Evolutionary conservation across 2,329 filamentous ascomycete species (phyloP).

Genomic region (Xylaria arbuscula): DNA sequence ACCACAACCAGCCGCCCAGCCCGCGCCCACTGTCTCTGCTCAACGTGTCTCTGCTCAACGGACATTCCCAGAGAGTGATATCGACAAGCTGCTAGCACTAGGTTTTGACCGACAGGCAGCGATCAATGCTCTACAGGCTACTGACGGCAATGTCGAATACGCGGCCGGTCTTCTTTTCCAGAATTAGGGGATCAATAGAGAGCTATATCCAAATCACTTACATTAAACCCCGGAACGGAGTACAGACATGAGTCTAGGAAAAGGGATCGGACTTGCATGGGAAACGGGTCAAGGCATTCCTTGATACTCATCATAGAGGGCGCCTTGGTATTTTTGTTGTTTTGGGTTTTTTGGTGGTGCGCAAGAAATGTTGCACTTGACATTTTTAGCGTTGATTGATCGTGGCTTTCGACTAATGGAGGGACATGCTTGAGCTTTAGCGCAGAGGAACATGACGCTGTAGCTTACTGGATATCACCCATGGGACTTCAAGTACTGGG

Average conservation of each 20-base stretch:
- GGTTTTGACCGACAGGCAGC: constrained; percentile 83
- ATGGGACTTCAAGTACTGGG: background rate
- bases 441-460: constrained; percentile 15
- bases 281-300: constrained; percentile 24
- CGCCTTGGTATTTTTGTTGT: constrained; percentile 15
- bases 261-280: constrained; percentile 29
- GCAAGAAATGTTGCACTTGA: constrained; percentile 7
- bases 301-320: constrained; percentile 34
- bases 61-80: constrained; percentile 70
- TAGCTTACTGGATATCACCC: constrained; percentile 7
- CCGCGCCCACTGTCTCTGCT: constrained; percentile 39
- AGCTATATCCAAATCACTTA: constrained; percentile 3
- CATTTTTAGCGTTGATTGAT: constrained; percentile 6
- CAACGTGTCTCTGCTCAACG: constrained; percentile 45
- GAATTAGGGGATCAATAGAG: constrained; percentile 47
- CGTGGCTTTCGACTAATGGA: constrained; percentile 4
- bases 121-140: constrained; percentile 82
- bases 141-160: constrained; percentile 85
- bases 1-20: constrained; percentile 26
- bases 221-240: constrained; percentile 22
- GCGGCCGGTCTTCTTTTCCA: constrained; percentile 84
- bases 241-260: constrained; percentile 23
- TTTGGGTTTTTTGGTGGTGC: constrained; percentile 6
- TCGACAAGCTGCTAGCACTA: constrained; percentile 80
- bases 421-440: constrained; percentile 9